These are phyloP conservation scores for Bothriochloa decipiens DNA, from an alignment of 176 grass and related monocot species.

Conservation along the genomic window DNA sequence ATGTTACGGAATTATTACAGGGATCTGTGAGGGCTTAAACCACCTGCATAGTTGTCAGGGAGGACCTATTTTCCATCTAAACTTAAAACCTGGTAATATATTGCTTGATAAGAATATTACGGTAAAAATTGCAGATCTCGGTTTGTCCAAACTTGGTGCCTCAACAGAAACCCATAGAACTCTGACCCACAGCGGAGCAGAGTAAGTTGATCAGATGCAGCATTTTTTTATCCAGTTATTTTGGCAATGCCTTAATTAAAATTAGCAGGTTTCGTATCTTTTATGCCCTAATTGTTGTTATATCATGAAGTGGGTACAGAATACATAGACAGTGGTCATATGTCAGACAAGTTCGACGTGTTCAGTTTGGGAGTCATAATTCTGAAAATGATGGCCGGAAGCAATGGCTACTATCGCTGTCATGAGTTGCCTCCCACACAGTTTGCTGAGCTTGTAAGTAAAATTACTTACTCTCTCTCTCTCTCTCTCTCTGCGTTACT, in stretches of 20 bases:
- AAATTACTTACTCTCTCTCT: neutral
- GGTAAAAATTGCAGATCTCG: neutral
- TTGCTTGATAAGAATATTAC: neutral
- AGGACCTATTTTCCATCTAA: neutral
- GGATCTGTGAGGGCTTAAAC: neutral
- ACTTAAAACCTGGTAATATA: neutral
- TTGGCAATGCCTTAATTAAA: no score
- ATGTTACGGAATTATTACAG: neutral
- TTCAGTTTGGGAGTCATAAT: no score
- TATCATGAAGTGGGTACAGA: no score
- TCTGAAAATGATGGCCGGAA: no score
- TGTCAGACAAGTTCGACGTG: no score
- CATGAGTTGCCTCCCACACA: no score
- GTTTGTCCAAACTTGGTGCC: neutral
- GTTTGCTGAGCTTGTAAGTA: neutral
- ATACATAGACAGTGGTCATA: no score
- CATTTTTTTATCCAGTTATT: no score
- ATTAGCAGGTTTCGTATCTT: no score
- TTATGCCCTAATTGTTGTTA: no score
- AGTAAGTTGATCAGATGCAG: neutral
- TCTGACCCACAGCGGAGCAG: neutral
- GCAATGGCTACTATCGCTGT: no score
- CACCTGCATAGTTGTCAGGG: neutral
- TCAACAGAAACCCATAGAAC: neutral
- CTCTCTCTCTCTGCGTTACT: no score